Conservation (phyloP, 108 stramenopile genomes). For the Pseudonitzschia pungens region DNA sequence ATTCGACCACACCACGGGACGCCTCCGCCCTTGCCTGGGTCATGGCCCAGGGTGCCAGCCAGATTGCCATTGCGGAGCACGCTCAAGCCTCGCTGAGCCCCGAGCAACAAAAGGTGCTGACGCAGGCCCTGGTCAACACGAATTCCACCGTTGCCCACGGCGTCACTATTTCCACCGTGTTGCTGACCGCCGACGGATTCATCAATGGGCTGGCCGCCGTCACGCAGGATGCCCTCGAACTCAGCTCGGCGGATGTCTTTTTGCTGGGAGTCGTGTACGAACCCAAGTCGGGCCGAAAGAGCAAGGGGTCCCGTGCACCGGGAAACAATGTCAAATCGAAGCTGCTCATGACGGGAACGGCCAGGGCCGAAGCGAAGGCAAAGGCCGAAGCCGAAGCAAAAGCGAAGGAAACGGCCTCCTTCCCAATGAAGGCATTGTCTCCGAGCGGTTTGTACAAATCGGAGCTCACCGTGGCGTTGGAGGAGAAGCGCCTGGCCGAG, state of each 20-base stretch:
- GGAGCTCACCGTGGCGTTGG: background rate
- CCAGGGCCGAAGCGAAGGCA: background rate
- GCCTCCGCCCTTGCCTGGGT: constrained; percentile 88
- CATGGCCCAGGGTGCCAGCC: constrained; percentile 90
- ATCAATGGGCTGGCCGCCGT: constrained; percentile 91
- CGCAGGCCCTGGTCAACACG: constrained; percentile 79
- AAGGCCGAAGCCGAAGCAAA: constrained; percentile 5
- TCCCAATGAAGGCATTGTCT: background rate
- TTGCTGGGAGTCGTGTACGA: constrained; percentile 87
- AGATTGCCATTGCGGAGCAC: constrained; percentile 92
- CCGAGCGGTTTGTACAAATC: background rate
- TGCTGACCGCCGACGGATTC: constrained; percentile 88
- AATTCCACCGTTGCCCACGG: constrained; percentile 83
- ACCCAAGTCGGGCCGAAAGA: constrained; percentile 53
- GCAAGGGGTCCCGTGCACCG: constrained; percentile 18
- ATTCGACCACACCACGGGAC: constrained; percentile 92
- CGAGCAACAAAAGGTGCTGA: constrained; percentile 86
- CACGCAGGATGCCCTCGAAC: constrained; percentile 87
- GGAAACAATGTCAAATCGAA: constrained; percentile 26
- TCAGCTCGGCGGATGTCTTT: constrained; percentile 88
- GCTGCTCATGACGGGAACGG: constrained; percentile 10
- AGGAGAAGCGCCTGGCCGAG: constrained; percentile 24
- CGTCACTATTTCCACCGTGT: constrained; percentile 82
- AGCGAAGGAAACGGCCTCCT: background rate
- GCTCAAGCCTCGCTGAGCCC: constrained; percentile 68